Conservation (phyloP, 2,329 filamentous ascomycete genomes). For the Aulographum hederae region DNA sequence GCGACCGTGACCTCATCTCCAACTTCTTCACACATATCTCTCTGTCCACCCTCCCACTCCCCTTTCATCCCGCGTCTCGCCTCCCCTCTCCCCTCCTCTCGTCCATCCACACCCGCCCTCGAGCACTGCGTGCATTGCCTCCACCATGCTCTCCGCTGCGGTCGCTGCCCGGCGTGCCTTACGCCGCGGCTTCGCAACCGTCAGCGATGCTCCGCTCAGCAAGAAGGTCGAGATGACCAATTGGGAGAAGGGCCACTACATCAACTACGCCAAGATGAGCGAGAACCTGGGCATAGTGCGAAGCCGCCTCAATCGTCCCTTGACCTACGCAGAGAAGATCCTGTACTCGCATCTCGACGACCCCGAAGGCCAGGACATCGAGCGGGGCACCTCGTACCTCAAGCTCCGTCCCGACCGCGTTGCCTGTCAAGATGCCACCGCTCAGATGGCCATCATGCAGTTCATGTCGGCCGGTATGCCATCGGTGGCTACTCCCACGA, state of each 20-base stretch:
- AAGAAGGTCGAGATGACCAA: constrained; percentile 97
- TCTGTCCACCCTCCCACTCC: no score
- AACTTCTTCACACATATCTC: no score
- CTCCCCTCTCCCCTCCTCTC: no score
- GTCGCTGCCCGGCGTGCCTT: background rate
- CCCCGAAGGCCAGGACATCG: constrained; percentile 86
- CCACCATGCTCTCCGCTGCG: background rate
- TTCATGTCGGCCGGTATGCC: constrained; percentile 99
- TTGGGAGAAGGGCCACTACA: constrained; percentile 89
- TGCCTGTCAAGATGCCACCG: constrained; percentile 97
- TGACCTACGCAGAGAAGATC: constrained; percentile 96
- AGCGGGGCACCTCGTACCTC: constrained; percentile 89
- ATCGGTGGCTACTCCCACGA: constrained; percentile 80
- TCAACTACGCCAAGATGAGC: constrained; percentile 98
- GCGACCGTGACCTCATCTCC: no score
- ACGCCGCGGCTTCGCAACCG: constrained; percentile 58
- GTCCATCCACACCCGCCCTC: no score
- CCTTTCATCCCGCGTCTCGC: no score
- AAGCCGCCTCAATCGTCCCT: constrained; percentile 71
- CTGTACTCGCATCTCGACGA: constrained; percentile 94
- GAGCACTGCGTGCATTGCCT: constrained; percentile 6
- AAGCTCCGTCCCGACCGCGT: constrained; percentile 95
- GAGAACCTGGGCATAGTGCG: constrained; percentile 91
- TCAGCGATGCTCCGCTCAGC: constrained; percentile 70
- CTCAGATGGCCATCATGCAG: constrained; percentile 98